Conservation (phyloP, 2,329 filamentous ascomycete genomes). For the Microcyclosporella mali region DNA sequence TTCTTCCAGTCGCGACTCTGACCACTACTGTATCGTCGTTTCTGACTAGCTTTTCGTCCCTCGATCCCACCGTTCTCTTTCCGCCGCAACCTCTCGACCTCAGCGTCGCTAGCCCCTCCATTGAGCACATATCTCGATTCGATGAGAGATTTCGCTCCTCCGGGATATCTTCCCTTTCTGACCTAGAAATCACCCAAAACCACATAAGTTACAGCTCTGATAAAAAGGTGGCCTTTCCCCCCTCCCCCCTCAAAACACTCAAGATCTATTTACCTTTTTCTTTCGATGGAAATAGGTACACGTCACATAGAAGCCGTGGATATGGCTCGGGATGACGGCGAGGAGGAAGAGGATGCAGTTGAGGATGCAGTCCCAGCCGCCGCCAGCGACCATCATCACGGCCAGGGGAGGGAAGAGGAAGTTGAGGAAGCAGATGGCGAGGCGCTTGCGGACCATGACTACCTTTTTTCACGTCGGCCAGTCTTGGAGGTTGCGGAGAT, state of each 20-base stretch:
- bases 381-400: slow-evolving; percentile 34
- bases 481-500: too few relatives aligned
- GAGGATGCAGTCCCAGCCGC: slow-evolving; percentile 31
- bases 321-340: slow-evolving; percentile 36
- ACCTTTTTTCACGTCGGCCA: too few relatives aligned
- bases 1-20: too few relatives aligned
- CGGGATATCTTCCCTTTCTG: slow-evolving; percentile 34
- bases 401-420: slow-evolving; percentile 37
- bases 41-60: background rate
- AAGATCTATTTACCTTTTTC: slow-evolving; percentile 29
- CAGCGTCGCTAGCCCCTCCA: slow-evolving; percentile 31
- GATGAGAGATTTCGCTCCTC: slow-evolving; percentile 32
- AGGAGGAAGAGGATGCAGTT: slow-evolving; percentile 37
- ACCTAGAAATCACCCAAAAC: slow-evolving; percentile 22
- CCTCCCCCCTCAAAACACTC: too few relatives aligned
- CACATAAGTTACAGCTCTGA: too few relatives aligned
- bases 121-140: slow-evolving; percentile 34
- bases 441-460: slow-evolving; percentile 18
- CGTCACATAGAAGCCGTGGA: slow-evolving; percentile 39
- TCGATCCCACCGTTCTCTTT: background rate
- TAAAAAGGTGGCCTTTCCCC: too few relatives aligned
- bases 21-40: background rate
- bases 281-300: slow-evolving; percentile 36
- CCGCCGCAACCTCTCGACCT: slow-evolving; percentile 19
- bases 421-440: slow-evolving; percentile 34